Evolutionary conservation across 192 early-diverging fungal genomes (phyloP).

Genomic region (Spizellomyces punctatus): DNA sequence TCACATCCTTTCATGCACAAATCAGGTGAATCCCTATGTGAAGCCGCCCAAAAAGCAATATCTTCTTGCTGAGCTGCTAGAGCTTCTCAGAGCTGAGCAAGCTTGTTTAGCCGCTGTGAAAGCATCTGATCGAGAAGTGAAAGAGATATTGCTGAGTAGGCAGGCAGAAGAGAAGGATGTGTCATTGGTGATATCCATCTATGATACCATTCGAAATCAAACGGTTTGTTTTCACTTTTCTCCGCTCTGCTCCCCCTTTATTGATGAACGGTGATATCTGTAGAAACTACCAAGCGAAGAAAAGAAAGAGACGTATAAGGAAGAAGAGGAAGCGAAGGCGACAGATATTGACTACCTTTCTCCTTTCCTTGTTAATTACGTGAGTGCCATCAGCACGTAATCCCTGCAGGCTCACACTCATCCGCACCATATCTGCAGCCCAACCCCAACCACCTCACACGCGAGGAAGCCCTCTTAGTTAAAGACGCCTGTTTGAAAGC

Average conservation of each 20-base stretch:
- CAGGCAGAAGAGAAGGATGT: constrained; percentile 55
- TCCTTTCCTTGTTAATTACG: constrained; percentile 61
- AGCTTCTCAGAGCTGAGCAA: constrained; percentile 47
- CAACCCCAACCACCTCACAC: constrained; percentile 44
- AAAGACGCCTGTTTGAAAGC: constrained; percentile 57
- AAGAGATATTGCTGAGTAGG: constrained; percentile 52
- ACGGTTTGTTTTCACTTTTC: constrained; percentile 36
- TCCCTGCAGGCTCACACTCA: not conserved
- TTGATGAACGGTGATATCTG: not conserved
- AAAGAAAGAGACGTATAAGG: constrained; percentile 56
- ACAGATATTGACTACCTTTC: constrained; percentile 60
- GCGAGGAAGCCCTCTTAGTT: constrained; percentile 47
- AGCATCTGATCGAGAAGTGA: constrained; percentile 47
- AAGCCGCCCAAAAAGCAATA: constrained; percentile 60
- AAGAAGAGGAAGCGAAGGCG: constrained; percentile 55
- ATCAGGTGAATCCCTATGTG: constrained; percentile 50
- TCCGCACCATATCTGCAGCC: constrained; percentile 21
- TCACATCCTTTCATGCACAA: too few species aligned
- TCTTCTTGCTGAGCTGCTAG: constrained; percentile 51
- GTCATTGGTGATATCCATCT: constrained; percentile 48
- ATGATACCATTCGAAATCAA: constrained; percentile 61
- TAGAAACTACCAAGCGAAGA: constrained; percentile 49
- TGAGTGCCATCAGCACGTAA: constrained; percentile 29
- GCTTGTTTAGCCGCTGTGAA: constrained; percentile 53
- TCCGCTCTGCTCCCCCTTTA: not conserved